A percentile compares a stretch with the other conserved stretches of the same genome.
phyloP scores from a whole-genome alignment of 192 early-diverging fungal genomes.

The Gigaspora rosea region DNA sequence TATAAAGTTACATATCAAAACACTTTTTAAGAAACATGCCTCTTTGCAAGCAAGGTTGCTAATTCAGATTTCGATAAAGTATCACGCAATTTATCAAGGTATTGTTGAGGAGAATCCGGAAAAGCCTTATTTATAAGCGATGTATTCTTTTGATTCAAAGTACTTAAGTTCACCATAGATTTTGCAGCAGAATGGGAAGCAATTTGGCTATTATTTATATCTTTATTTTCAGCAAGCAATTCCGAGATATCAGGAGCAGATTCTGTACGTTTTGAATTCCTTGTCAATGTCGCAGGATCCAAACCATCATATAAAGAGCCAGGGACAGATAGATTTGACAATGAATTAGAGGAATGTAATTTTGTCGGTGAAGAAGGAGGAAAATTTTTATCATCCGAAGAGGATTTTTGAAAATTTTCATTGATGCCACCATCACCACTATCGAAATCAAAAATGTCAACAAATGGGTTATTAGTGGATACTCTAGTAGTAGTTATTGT shows the following conservation, averaged over 20 bases:
- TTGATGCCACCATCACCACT: not conserved
- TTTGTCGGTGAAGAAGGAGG: not conserved
- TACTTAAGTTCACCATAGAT: slow-evolving; percentile 23
- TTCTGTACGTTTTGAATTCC: slow-evolving; percentile 20
- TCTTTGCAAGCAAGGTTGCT: slow-evolving; percentile 56
- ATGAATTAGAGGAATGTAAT: not conserved
- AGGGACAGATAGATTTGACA: no score
- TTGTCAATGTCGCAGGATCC: not conserved
- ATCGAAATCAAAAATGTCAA: not conserved
- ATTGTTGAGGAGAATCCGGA: slow-evolving; percentile 45
- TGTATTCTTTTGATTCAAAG: not conserved
- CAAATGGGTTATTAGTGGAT: slow-evolving; percentile 6
- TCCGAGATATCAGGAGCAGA: slow-evolving; percentile 5
- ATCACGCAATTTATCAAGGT: slow-evolving; percentile 46
- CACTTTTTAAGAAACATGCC: not conserved
- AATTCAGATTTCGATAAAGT: slow-evolving; percentile 54
- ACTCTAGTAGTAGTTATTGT: slow-evolving; percentile 22
- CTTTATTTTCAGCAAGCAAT: not conserved
- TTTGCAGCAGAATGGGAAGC: not conserved
- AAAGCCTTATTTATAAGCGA: slow-evolving; percentile 1
- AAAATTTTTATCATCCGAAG: not conserved
- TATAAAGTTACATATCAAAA: not conserved
- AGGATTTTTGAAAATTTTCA: not conserved
- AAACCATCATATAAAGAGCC: not conserved
- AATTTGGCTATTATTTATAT: not conserved